phyloP scores from a whole-genome alignment of 2,329 filamentous ascomycete genomes.

The Phaeosphaeriaceae sp. region DNA sequence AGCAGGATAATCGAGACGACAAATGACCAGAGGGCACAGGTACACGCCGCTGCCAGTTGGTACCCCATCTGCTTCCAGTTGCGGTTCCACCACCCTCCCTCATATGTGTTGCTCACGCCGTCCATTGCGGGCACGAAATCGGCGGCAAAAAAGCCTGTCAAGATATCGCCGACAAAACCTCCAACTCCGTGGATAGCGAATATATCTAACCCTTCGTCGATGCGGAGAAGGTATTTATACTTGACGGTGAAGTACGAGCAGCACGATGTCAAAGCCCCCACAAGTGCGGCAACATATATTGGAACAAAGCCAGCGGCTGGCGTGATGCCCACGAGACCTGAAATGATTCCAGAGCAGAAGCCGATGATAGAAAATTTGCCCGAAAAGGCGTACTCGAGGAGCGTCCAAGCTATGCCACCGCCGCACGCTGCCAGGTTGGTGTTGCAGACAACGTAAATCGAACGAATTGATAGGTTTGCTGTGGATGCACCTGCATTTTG shows the following conservation, averaged over 20 bases:
- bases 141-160: constrained; percentile 66
- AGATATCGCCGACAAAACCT: constrained; percentile 63
- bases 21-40: constrained; percentile 64
- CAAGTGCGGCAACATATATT: constrained; percentile 59
- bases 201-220: constrained; percentile 67
- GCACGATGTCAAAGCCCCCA: constrained; percentile 60
- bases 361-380: constrained; percentile 60
- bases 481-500: constrained; percentile 43
- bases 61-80: constrained; percentile 64
- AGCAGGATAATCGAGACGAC: constrained; percentile 60
- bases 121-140: constrained; percentile 59
- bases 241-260: constrained; percentile 56
- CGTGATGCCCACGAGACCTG: constrained; percentile 65
- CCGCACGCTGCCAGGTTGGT: constrained; percentile 65
- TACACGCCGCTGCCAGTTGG: constrained; percentile 64
- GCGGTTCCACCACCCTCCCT: constrained; percentile 59
- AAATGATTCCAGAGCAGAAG: constrained; percentile 62
- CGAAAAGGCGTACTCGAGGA: constrained; percentile 60
- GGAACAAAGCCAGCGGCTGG: constrained; percentile 64
- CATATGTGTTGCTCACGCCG: constrained; percentile 55
- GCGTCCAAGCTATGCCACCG: constrained; percentile 61
- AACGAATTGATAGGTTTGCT: constrained; percentile 60
- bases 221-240: constrained; percentile 59
- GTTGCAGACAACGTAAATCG: constrained; percentile 64
- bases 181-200: constrained; percentile 67